These are phyloP conservation scores for Chaetomiaceae sp. DNA, from an alignment of 2,329 filamentous ascomycete species.

Conservation along the genomic window DNA sequence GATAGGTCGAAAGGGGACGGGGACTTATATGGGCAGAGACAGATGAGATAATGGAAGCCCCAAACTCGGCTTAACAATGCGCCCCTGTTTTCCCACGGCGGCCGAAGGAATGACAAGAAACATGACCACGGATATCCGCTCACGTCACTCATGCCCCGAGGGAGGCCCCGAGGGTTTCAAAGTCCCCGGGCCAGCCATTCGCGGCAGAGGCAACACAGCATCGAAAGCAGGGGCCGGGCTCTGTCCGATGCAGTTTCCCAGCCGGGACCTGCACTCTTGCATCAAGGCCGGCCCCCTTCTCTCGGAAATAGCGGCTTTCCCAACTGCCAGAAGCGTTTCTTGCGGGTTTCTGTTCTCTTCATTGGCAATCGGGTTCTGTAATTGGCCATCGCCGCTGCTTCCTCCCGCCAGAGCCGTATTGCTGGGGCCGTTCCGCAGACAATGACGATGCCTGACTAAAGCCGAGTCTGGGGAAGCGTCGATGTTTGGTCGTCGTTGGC, in stretches of 20 bases:
- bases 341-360: too few relatives aligned
- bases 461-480: conserved; percentile 17
- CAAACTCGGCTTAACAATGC: conserved; percentile 20
- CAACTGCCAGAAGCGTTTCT: not conserved
- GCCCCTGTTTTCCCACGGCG: conserved; percentile 10
- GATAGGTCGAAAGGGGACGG: not conserved
- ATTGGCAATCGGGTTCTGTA: not conserved
- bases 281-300: too few relatives aligned
- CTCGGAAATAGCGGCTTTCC: not conserved
- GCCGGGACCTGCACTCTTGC: too few relatives aligned
- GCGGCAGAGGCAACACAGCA: not conserved
- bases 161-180: not conserved
- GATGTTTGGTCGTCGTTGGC: conserved; percentile 6
- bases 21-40: conserved; percentile 14
- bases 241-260: too few relatives aligned
- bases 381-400: not conserved
- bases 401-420: conserved; percentile 9
- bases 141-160: conserved; percentile 12
- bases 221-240: not conserved
- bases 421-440: conserved; percentile 6
- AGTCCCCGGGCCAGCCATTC: not conserved
- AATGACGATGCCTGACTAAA: conserved; percentile 18
- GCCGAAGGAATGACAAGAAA: conserved; percentile 1
- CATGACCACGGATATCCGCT: not conserved
- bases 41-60: not conserved